These are phyloP conservation scores for Globisporangium acanthophoron DNA, from an alignment of 352 stramenopile species.

Conservation along the genomic window DNA sequence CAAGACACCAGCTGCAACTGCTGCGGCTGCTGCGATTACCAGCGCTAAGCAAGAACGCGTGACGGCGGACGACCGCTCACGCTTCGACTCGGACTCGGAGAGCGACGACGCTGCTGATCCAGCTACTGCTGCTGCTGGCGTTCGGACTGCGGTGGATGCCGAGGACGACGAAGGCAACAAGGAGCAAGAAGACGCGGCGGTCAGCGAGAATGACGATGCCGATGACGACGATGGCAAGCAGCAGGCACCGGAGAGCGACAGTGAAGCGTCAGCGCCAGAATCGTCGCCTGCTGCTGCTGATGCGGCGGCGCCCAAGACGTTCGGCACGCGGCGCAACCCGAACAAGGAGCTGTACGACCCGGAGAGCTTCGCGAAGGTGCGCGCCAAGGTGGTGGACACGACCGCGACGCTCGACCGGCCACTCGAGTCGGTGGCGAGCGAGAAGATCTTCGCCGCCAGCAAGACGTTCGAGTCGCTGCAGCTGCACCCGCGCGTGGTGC, in stretches of 20 bases:
- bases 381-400: constrained; percentile 42
- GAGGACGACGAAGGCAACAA: constrained; percentile 9
- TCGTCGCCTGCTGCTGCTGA: background rate
- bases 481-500: constrained; percentile 56
- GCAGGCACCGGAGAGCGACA: background rate
- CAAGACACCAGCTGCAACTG: constrained; percentile 2
- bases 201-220: background rate
- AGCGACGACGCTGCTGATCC: constrained; percentile 7
- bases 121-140: background rate
- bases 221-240: background rate
- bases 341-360: constrained; percentile 76
- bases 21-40: constrained; percentile 1
- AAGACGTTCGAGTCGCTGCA: constrained; percentile 73
- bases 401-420: constrained; percentile 60
- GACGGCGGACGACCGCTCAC: constrained; percentile 4
- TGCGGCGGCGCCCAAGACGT: constrained; percentile 16
- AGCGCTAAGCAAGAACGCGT: constrained; percentile 8
- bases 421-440: constrained; percentile 61
- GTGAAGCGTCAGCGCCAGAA: background rate
- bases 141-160: constrained; percentile 6
- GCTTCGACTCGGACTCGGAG: constrained; percentile 13
- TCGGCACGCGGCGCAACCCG: constrained; percentile 76
- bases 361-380: constrained; percentile 47
- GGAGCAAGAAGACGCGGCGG: background rate
- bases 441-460: constrained; percentile 71